Evolutionary conservation across 2,329 filamentous ascomycete genomes (phyloP), one percentile per base, ranked within the genome.

Genomic region (Zopfia rhizophila): DNA sequence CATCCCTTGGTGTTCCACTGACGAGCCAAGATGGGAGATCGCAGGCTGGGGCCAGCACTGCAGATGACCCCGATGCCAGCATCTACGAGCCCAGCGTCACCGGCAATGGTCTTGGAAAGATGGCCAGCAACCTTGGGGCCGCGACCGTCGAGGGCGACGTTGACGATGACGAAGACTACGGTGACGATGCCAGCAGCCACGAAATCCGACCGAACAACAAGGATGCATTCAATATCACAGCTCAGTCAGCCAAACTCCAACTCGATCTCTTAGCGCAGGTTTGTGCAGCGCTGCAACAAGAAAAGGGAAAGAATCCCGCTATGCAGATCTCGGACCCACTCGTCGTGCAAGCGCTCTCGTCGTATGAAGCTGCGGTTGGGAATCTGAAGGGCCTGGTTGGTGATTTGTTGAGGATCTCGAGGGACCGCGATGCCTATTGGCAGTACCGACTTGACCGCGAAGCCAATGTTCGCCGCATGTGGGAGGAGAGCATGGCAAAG

Each of bases 401-500:
- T 14, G 91, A 97, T 68, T 79, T 99, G 7, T 78, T 97, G 33
- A 90, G 92, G 38, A 97, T 99, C 63, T 93, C 92, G 7, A 87
- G 89, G 61, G 94, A 99, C 66, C 88, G 95, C 38, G 94, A 99
- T 72, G 86, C 91, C 1, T 96, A 96, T 69, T 99, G 94, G 94
- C 93, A 97, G 70, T 95, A 96, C 68, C 87, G 92, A 11, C 79
- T 99, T 28, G 92, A 96, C 58, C 87, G 91, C 41, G 94, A 99
- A 74, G 87, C 87, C 30, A 90, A 96, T 67, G 88, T 97, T 75
- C 86, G 94, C 25, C 87, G 90, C 48, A 90, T 99, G 85, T 99
- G 94, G 94, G 94, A 99, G 73, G 94, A 99, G 64, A 97, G 92
- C 73, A 97, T 99, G 94, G 91, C 94, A 7, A 87, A 92, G 61